These are phyloP conservation scores for Ministeria vibrans DNA, from an alignment of 78 protist genomes.

Conservation along the genomic window DNA sequence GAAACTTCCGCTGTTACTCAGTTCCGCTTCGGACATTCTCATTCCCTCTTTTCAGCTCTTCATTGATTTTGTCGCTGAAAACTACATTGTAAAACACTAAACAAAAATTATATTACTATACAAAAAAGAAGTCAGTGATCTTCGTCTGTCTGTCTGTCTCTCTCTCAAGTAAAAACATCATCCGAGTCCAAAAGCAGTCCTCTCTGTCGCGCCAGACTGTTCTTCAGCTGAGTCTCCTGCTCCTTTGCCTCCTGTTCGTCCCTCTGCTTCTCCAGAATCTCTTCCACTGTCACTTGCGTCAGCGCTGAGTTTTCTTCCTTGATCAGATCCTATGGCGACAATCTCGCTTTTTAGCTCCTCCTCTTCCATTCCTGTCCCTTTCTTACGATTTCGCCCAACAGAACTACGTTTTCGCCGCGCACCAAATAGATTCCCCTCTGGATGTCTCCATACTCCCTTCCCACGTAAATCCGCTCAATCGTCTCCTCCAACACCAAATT, in stretches of 20 bases:
- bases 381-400: constrained; percentile 51
- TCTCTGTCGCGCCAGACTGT: no score
- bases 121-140: no score
- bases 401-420: constrained; percentile 73
- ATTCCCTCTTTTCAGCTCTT: no score
- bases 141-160: no score
- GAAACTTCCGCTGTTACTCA: no score
- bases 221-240: no score
- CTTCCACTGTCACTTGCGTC: neutral
- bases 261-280: neutral
- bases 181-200: no score
- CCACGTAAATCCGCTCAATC: constrained; percentile 61
- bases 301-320: neutral
- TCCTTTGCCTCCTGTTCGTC: neutral
- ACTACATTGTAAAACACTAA: no score
- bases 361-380: neutral
- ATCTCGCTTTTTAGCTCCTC: neutral
- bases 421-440: constrained; percentile 57
- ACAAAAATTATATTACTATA: no score
- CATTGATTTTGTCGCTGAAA: no score
- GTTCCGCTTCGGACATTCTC: no score
- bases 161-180: no score
- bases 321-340: neutral
- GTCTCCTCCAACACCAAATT: constrained; percentile 69
- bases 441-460: constrained; percentile 50